Percentiles rank a stretch among this genome's conserved stretches.
phyloP scores from a whole-genome alignment of 202 grass and related monocot genomes.

The Eragrostis tef region DNA sequence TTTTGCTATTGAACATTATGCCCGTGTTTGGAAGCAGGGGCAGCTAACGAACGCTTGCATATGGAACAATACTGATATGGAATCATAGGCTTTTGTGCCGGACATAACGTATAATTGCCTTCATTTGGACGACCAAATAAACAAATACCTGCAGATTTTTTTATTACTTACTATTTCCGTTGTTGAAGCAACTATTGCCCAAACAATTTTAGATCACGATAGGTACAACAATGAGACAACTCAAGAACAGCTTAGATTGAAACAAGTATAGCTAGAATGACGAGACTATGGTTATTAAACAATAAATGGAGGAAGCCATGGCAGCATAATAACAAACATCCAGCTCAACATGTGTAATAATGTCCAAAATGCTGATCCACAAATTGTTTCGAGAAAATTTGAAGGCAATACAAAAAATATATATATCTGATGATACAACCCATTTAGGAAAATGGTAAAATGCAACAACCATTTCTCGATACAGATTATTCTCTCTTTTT shows the following conservation, averaged over 20 bases:
- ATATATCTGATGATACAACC: conserved; percentile 29
- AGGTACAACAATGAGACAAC: too few relatives aligned
- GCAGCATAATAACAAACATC: not conserved
- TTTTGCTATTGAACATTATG: not conserved
- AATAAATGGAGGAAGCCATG: too few relatives aligned
- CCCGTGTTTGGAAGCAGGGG: too few relatives aligned
- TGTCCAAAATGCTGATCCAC: not conserved
- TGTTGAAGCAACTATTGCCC: not conserved
- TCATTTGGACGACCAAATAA: not conserved
- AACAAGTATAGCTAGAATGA: not conserved
- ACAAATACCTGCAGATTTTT: not conserved
- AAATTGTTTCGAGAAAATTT: not conserved
- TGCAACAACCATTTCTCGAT: not conserved
- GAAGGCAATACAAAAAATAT: not conserved
- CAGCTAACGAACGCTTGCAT: not conserved
- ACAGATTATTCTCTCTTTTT: conserved; percentile 44
- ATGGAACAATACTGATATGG: not conserved
- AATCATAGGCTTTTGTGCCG: not conserved
- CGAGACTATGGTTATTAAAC: too few relatives aligned
- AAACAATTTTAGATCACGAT: not conserved
- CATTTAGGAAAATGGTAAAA: conserved; percentile 1
- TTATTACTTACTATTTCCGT: not conserved
- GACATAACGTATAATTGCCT: not conserved
- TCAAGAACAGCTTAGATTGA: not conserved
- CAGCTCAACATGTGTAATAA: not conserved